These are phyloP conservation scores for Trichosporon ovoides DNA, from an alignment of 1,284 basidiomycete species.

Conservation along the genomic window DNA sequence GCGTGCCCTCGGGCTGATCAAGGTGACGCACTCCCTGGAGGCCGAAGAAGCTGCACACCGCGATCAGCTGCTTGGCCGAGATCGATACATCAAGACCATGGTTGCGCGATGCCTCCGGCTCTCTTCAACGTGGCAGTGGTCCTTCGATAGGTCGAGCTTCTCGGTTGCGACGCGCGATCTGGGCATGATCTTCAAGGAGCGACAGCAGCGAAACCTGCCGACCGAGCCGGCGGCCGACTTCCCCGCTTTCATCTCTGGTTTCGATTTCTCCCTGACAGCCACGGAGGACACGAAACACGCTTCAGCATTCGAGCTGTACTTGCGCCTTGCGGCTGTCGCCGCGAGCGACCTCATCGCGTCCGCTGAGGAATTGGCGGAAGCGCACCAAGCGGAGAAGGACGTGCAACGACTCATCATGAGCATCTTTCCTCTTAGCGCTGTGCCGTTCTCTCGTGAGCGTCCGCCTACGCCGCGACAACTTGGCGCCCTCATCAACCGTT, in stretches of 20 bases:
- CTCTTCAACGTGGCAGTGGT: slow-evolving; percentile 69
- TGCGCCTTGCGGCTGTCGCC: slow-evolving; percentile 52
- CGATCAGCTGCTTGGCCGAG: slow-evolving; percentile 58
- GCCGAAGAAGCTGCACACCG: slow-evolving; percentile 52
- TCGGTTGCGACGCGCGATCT: slow-evolving; percentile 62
- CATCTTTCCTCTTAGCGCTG: slow-evolving; percentile 61
- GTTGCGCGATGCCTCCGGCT: slow-evolving; percentile 69
- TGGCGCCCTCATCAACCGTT: slow-evolving; percentile 80
- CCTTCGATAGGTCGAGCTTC: slow-evolving; percentile 59
- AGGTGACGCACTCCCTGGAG: slow-evolving; percentile 56
- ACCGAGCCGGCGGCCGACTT: slow-evolving; percentile 66
- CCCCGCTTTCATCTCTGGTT: slow-evolving; percentile 66
- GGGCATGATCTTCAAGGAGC: slow-evolving; percentile 69
- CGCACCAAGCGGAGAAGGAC: slow-evolving; percentile 52
- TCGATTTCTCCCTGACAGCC: slow-evolving; percentile 57
- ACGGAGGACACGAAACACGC: slow-evolving; percentile 56
- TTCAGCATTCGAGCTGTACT: slow-evolving; percentile 70
- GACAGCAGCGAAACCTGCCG: slow-evolving; percentile 71
- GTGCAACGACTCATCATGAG: slow-evolving; percentile 72
- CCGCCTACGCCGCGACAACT: slow-evolving; percentile 59
- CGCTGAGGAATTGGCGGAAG: slow-evolving; percentile 34
- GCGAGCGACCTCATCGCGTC: slow-evolving; percentile 44
- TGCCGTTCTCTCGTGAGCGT: slow-evolving; percentile 59
- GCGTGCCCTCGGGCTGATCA: slow-evolving; percentile 59
- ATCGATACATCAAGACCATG: slow-evolving; percentile 69